A percentile compares a stretch with the other conserved stretches of the same genome.
Conservation (phyloP, 441 rosid species). For the Pelargonium myrrhifolium region DNA sequence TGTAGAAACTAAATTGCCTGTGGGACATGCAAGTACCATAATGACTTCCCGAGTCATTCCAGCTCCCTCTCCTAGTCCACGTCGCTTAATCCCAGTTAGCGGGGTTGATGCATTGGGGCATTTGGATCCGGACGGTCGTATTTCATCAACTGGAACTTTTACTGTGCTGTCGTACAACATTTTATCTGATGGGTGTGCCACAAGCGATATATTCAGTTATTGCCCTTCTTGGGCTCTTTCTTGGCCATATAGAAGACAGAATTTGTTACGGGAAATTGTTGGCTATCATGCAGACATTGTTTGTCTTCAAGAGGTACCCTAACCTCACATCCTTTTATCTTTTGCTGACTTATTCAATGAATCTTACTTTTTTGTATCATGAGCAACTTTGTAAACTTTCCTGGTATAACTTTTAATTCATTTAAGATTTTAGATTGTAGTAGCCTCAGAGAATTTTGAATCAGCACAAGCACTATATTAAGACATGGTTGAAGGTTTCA, state of each 20-base stretch:
- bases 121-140: constrained; percentile 64
- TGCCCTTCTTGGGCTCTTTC: constrained; percentile 99
- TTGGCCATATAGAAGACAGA: constrained; percentile 95
- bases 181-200: constrained; percentile 80
- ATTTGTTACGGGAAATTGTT: constrained; percentile 86
- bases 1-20: constrained; percentile 60
- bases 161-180: constrained; percentile 94
- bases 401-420: background rate
- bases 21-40: constrained; percentile 65
- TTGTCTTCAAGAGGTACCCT: constrained; percentile 90
- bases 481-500: background rate
- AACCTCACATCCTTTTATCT: background rate
- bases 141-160: constrained; percentile 73
- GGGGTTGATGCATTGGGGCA: constrained; percentile 71
- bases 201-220: constrained; percentile 68
- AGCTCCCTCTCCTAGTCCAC: constrained; percentile 94
- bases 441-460: background rate
- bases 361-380: background rate
- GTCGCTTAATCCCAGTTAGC: constrained; percentile 69
- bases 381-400: background rate
- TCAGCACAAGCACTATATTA: background rate
- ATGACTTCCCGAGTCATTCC: constrained; percentile 96
- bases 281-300: constrained; percentile 96
- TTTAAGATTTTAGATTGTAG: background rate
- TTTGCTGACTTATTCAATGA: background rate